Evolutionary conservation across 169 alveolate genomes (phyloP), one percentile per base, ranked within the genome.

Genomic region (Cryptosporidium sp.): DNA sequence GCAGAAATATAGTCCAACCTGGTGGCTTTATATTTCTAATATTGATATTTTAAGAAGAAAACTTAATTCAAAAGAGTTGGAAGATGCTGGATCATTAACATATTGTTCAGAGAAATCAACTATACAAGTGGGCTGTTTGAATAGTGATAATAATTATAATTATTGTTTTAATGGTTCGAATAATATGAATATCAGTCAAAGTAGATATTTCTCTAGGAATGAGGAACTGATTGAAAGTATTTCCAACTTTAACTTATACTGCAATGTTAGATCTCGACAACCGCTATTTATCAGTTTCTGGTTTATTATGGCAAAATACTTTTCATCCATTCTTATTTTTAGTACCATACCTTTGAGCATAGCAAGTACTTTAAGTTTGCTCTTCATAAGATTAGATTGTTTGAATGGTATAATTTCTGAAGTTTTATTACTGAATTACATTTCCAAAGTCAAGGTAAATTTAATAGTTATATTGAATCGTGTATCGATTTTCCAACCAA

Each of bases 251-350:
- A 80, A 65, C 55, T n/a, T 59, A 14, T 80, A 80, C 35, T 80
- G 89, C 37, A 65, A 48, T 62, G 89, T 80, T 14, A 59, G 89
- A 80, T 80, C 89, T 14, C 23, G 67, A n/a, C 89, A 80, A 31
- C 89, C 89, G 12, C 65, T 59, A 61, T 80, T 80, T 80, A 26
- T 48, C n/a, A 48, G 41, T 23, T 80, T 80, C 21, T 80, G 89
- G 89, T 61, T 80, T 62, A 62, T 80, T 45, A 9, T 80, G 39
- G 89, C 89, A 4, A 80, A 80, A 55, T 80, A 43, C 37, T 62
- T 80, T 62, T 37, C 89, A 10, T 7, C 89, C 5, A 31, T 80
- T 18, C 67, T 80, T 26, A 80, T 62, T 7, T 59, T 61, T 5
- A 80, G 89, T 50, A 80, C 89, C n/a, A 18, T 80, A 37, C 89